A percentile compares a stretch with the other conserved stretches of the same genome.
These are phyloP conservation scores for Phytophthora vignae DNA, from an alignment of 352 stramenopile genomes.

Conservation along the genomic window DNA sequence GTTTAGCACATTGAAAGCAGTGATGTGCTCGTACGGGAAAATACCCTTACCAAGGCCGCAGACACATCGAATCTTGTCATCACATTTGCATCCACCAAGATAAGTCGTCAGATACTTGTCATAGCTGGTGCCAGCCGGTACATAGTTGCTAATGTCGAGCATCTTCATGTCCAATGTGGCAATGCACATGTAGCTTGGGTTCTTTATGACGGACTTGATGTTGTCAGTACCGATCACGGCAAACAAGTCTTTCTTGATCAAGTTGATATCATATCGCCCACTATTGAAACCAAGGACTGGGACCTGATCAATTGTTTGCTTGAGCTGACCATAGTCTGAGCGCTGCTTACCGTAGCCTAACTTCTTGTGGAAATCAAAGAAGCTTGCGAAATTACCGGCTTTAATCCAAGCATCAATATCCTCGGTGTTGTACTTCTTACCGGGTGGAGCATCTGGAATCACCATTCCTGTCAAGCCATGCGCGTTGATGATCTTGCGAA, in stretches of 20 bases:
- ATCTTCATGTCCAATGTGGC: slow-evolving; percentile 32
- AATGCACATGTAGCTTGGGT: slow-evolving; percentile 44
- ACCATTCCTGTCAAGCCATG: slow-evolving; percentile 1
- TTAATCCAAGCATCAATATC: no score
- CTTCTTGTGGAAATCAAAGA: no score
- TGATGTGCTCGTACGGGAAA: no score
- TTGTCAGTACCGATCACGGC: slow-evolving; percentile 12
- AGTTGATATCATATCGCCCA: slow-evolving; percentile 22
- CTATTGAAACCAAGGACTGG: slow-evolving; percentile 25
- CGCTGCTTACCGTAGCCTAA: no score
- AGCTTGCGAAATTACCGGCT: no score
- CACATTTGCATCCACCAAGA: slow-evolving; percentile 41
- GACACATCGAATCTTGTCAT: slow-evolving; percentile 37
- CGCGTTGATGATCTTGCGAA: slow-evolving; percentile 5
- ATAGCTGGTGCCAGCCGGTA: slow-evolving; percentile 41
- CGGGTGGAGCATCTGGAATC: no score
- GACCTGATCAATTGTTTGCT: background rate
- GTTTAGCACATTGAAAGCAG: no score
- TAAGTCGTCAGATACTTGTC: slow-evolving; percentile 38
- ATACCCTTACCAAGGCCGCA: slow-evolving; percentile 8
- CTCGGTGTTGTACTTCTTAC: no score
- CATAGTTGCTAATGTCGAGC: slow-evolving; percentile 44
- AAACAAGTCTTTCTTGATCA: slow-evolving; percentile 46
- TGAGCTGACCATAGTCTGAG: no score
- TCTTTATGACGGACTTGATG: slow-evolving; percentile 37